These are phyloP conservation scores for Ophiostoma himal-ulmi DNA, from an alignment of 2,329 filamentous ascomycete genomes.

Conservation along the genomic window DNA sequence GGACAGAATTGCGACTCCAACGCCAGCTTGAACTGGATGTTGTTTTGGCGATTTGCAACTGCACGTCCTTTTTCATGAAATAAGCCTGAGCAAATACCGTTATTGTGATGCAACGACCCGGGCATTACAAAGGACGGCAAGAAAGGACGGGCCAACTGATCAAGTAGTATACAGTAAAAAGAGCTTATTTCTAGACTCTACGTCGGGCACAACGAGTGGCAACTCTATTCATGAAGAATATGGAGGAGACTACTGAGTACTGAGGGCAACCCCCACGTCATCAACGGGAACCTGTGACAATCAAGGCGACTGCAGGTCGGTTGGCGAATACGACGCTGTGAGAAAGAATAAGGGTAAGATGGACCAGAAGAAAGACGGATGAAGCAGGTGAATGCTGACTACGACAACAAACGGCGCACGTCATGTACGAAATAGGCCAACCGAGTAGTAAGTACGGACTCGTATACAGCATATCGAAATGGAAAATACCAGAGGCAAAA, in stretches of 20 bases:
- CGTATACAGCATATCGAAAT: neutral
- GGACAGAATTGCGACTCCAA: neutral
- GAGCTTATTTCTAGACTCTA: no score
- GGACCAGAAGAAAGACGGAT: neutral
- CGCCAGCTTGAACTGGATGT: neutral
- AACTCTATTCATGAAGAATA: neutral
- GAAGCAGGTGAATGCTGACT: slow-evolving; percentile 4
- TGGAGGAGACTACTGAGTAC: neutral
- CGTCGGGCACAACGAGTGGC: no score
- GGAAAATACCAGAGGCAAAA: neutral
- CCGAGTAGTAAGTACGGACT: neutral
- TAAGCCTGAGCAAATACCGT: neutral
- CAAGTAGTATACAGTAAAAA: neutral
- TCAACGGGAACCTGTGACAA: neutral
- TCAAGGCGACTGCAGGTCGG: neutral
- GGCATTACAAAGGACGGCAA: neutral
- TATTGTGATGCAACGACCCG: neutral
- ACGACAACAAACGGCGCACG: neutral
- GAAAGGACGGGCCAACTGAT: no score
- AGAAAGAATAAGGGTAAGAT: neutral
- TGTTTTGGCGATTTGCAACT: neutral
- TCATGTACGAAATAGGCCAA: slow-evolving; percentile 2
- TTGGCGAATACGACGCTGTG: neutral
- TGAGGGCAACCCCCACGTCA: neutral
- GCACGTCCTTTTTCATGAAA: neutral